Evolutionary conservation across 73 alveolate genomes (phyloP).

Genomic region (Paramecium pentaurelia): DNA sequence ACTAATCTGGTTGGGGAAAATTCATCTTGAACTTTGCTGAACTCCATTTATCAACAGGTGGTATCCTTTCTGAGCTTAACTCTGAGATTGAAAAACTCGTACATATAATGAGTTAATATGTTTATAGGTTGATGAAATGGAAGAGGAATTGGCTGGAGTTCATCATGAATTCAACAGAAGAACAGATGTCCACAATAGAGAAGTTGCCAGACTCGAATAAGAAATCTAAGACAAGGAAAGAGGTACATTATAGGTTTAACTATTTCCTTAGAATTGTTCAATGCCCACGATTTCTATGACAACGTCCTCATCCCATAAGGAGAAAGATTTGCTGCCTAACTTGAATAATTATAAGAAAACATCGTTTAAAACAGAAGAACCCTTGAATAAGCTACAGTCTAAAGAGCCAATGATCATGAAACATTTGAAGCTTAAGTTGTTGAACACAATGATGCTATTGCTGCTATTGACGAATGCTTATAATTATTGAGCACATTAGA

Average conservation of each 20-base stretch:
- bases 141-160: conserved; percentile 3
- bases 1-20: conserved; percentile 39
- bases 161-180: conserved; percentile 15
- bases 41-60: conserved; percentile 26
- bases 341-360: conserved; percentile 30
- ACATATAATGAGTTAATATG: neutral
- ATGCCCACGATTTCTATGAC: conserved; percentile 50
- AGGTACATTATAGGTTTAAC: neutral
- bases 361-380: conserved; percentile 8
- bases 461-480: conserved; percentile 24
- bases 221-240: conserved; percentile 46
- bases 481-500: neutral
- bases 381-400: neutral
- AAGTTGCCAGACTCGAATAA: conserved; percentile 51
- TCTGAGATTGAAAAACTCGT: conserved; percentile 22
- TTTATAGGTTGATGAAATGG: conserved; percentile 4
- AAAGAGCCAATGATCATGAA: conserved; percentile 19
- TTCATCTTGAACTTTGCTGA: conserved; percentile 45
- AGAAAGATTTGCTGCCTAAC: conserved; percentile 39
- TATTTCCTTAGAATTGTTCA: conserved; percentile 5
- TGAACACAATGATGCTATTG: conserved; percentile 7
- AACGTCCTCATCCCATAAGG: conserved; percentile 53
- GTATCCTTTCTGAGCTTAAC: neutral
- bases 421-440: conserved; percentile 1
- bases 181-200: conserved; percentile 49